A percentile compares a stretch with the other conserved stretches of the same genome.
These are phyloP conservation scores for Rhododendron ferrugineum DNA, from an alignment of 148 eudicot genomes.

Conservation along the genomic window DNA sequence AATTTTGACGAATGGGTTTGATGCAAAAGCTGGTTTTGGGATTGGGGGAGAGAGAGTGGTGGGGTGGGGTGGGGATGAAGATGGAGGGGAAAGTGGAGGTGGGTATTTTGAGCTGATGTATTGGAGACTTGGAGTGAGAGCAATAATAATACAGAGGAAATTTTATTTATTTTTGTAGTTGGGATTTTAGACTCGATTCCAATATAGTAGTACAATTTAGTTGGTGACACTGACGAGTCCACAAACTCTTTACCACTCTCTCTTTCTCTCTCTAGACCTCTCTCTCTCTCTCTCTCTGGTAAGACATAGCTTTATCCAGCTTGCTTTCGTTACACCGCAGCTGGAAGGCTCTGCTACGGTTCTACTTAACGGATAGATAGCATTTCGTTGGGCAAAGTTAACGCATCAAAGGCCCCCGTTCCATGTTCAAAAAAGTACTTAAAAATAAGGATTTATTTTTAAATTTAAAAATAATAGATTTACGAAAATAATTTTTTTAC, in stretches of 20 bases:
- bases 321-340: not conserved
- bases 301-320: not conserved
- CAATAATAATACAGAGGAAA: not conserved
- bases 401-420: not conserved
- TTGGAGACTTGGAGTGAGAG: not conserved
- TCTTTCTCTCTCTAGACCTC: not conserved
- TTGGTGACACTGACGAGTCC: slow-evolving; percentile 33
- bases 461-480: no score
- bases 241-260: slow-evolving; percentile 1
- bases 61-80: not conserved
- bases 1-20: not conserved
- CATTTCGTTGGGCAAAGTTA: not conserved
- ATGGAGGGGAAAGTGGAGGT: no score
- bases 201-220: slow-evolving; percentile 2
- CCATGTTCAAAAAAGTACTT: no score
- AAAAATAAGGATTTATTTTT: no score
- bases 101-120: not conserved
- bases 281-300: not conserved
- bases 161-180: not conserved
- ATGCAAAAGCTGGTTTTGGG: not conserved
- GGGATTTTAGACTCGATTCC: not conserved
- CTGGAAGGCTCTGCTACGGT: not conserved
- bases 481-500: no score
- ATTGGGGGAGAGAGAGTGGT: not conserved
- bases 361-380: not conserved